Base-by-base conservation (phyloP, 2,329 filamentous ascomycete species). In the Ophiostoma himal-ulmi region DNA sequence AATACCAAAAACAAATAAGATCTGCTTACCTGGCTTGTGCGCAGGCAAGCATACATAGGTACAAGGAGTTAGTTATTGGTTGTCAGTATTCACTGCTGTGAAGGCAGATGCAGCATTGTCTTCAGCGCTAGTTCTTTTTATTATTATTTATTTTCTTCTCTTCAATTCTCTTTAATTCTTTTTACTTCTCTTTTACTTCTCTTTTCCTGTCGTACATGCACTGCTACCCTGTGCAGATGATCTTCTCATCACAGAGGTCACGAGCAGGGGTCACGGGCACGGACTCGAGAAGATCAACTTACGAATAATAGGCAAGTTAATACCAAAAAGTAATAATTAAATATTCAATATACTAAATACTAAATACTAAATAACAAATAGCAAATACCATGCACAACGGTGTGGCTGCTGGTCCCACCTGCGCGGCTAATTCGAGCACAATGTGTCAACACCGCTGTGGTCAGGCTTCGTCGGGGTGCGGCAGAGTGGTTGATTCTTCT, bases 401-500 rank as follows among this genome's bases (percentile, higher is more conserved):
- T 62, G 57, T 62, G 57, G 26, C 57, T 62, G 57, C 26, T 20
- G 8, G 57, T 62, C 57, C 57, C 57, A 62, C 57, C 57, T 62
- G 57, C 57, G 57, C 57, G 22, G 57, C 57, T 62, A 62, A 34
- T 62, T 6, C 26, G 34, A 62, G 57, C 57, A 62, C 57, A 22
- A 34, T 62, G 52, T 57, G 52, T 57, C 52, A 22, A 57, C n/a
- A 26, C 57, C 8, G 22, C 7, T 30, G 22, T 60, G 54, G 22
- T 30, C 5, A 4, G 52, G n/a, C n/a, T 54, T 48, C 17, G 44
- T 48, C 3, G 4, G 13, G 20, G 37, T 11, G 37, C 2, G 6
- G 37, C 5, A 30, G 30, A 30, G 30, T 30, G 30, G 30, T 3
- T 30, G 30, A 30, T 30, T 30, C 17, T 48, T 48, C 44, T 48